Evolutionary conservation across 1,284 basidiomycete genomes (phyloP).

Genomic region (Rhodofomes roseus): DNA sequence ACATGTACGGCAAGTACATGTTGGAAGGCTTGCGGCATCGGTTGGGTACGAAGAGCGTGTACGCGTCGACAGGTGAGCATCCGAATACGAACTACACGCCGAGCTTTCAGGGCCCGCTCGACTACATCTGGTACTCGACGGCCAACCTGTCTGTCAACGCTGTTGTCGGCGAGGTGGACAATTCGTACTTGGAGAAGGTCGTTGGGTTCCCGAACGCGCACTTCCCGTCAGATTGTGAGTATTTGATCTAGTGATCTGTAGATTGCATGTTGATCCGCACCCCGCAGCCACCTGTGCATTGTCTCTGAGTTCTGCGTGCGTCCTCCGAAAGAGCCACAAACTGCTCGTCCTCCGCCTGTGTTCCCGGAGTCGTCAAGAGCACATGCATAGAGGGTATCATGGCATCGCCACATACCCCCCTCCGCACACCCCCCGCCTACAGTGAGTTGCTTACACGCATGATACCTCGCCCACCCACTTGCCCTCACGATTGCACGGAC

Average conservation of each 20-base stretch:
- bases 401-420: conserved; percentile 18
- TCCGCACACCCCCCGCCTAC: neutral
- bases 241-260: conserved; percentile 9
- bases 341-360: conserved; percentile 33
- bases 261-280: conserved; percentile 16
- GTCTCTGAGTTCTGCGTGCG: conserved; percentile 73
- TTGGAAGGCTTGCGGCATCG: conserved; percentile 83
- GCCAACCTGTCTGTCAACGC: conserved; percentile 80
- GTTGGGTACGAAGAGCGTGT: conserved; percentile 83
- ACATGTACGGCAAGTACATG: conserved; percentile 91
- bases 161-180: conserved; percentile 88
- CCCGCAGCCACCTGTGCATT: conserved; percentile 60
- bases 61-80: conserved; percentile 64
- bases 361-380: conserved; percentile 33
- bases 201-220: conserved; percentile 98
- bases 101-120: conserved; percentile 79
- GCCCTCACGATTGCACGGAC: no score
- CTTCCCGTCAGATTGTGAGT: conserved; percentile 92
- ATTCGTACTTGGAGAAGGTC: conserved; percentile 80
- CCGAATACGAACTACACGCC: conserved; percentile 92
- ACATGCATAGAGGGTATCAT: conserved; percentile 26
- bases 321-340: conserved; percentile 47
- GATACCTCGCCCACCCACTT: no score
- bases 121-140: conserved; percentile 93
- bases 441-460: no score